Base-by-base conservation (phyloP, 2,329 filamentous ascomycete genomes). In the Trichoderma gracile region DNA sequence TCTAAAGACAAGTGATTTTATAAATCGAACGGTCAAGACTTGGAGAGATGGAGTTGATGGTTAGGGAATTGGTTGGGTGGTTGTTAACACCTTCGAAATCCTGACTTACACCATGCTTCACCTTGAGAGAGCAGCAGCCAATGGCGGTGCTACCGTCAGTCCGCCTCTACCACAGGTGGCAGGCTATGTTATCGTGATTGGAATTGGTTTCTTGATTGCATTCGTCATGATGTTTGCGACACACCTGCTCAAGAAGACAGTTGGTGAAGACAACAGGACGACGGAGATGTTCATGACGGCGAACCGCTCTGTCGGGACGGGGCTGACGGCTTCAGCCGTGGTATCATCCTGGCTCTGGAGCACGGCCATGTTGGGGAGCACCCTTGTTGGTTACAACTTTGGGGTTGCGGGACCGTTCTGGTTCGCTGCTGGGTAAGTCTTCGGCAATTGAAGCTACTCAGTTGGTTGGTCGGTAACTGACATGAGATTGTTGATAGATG, bases 281-380 rank as follows among this genome's bases (percentile, higher is more conserved):
- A 83, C 81, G 0, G 82, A 85, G 70, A 84, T 83, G 80, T 84
- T 84, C 69, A 84, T 84, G 78, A 82, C 80, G 0, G 82, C 82
- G 2, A 84, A 84, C 60, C 78, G 82, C 5, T 78, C 75, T 9
- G 81, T 85, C 0, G 77, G 79, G 1, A 82, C 81, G 0, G 82
- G 82, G 1, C 67, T 84, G 25, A 84, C 81, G 9, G 79, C 82
- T 3, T 84, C 82, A 0, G 82, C 82, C 7, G 82, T 84, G 0
- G 79, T 84, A 19, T 84, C 82, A 38, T 83, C 80, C 0, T 85
- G 82, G 82, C 76, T 84, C 2, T 84, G 81, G 80, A 82, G 79
- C 23, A 84, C 82, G 0, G 81, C 82, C 0, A 77, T 84, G 67
- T 73, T 85, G 0, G 81, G 81, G 0, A 80, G 80, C 10, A 78